Evolutionary conservation across 306 rosid species (phyloP).

Genomic region (Malus sieversii): DNA sequence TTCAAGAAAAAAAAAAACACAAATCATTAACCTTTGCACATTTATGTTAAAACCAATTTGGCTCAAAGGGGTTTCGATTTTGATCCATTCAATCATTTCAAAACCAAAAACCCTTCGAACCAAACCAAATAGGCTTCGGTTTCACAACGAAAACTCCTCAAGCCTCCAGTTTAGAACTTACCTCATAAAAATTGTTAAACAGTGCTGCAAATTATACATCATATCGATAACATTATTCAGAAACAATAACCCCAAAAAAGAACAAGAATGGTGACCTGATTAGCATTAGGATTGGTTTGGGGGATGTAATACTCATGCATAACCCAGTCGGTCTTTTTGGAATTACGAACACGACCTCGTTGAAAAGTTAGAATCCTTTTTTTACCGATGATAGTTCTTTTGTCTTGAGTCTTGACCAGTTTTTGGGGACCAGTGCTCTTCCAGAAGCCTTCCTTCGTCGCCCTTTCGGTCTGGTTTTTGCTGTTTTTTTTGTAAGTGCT

Average conservation of each 20-base stretch:
- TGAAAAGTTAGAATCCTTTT: conserved; percentile 62
- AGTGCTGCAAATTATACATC: not conserved
- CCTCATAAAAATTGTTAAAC: no score
- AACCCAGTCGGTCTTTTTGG: conserved; percentile 40
- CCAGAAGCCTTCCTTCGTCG: conserved; percentile 58
- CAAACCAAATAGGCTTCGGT: not conserved
- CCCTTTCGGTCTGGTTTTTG: conserved; percentile 24
- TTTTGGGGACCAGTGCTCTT: conserved; percentile 41
- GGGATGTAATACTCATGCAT: conserved; percentile 56
- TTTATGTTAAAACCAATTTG: not conserved
- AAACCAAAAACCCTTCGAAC: not conserved
- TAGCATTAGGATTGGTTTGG: not conserved
- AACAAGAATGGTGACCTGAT: conserved; percentile 29
- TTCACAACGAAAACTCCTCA: not conserved
- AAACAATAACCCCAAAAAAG: not conserved
- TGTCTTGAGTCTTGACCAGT: conserved; percentile 15
- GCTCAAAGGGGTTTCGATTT: not conserved
- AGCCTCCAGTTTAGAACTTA: no score
- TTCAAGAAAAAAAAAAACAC: no score
- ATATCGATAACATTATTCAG: not conserved
- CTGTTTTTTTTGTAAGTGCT: conserved; percentile 28
- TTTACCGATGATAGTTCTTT: conserved; percentile 30
- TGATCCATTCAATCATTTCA: not conserved
- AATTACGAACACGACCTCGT: conserved; percentile 17
- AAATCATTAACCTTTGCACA: not conserved